Evolutionary conservation across 1,284 basidiomycete species (phyloP).

Genomic region (Naganishia albida): DNA sequence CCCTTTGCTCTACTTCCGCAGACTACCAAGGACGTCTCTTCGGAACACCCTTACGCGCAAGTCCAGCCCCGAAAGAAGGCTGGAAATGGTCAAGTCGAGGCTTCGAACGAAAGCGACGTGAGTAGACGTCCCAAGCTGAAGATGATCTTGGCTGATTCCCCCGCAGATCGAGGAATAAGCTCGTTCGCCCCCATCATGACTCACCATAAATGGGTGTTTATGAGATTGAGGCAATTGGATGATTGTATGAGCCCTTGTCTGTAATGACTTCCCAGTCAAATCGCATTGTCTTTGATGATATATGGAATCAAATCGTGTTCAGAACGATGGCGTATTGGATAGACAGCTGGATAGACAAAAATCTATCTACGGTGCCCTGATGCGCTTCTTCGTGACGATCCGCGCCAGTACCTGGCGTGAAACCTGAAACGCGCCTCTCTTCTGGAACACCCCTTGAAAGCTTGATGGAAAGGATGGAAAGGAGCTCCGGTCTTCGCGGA

Average conservation of each 20-base stretch:
- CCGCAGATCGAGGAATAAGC: slow-evolving; percentile 28
- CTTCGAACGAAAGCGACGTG: slow-evolving; percentile 36
- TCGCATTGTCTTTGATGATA: slow-evolving; percentile 5
- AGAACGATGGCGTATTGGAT: not conserved
- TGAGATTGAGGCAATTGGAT: not conserved
- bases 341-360: too few relatives aligned
- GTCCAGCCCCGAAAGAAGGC: slow-evolving; percentile 36
- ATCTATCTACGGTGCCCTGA: too few relatives aligned
- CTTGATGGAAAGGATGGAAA: not conserved
- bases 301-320: not conserved
- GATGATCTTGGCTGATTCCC: not conserved
- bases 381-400: not conserved
- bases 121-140: slow-evolving; percentile 35
- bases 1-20: not conserved
- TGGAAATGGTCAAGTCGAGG: slow-evolving; percentile 26
- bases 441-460: not conserved
- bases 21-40: slow-evolving; percentile 44
- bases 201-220: not conserved
- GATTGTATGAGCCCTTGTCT: slow-evolving; percentile 2
- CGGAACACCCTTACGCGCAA: slow-evolving; percentile 47
- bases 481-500: not conserved
- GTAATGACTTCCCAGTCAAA: not conserved
- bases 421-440: slow-evolving; percentile 7
- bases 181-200: not conserved
- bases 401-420: not conserved